A percentile compares a stretch with the other conserved stretches of the same genome.
phyloP scores from a whole-genome alignment of 176 grass and related monocot species.

The Triticum timopheevii region DNA sequence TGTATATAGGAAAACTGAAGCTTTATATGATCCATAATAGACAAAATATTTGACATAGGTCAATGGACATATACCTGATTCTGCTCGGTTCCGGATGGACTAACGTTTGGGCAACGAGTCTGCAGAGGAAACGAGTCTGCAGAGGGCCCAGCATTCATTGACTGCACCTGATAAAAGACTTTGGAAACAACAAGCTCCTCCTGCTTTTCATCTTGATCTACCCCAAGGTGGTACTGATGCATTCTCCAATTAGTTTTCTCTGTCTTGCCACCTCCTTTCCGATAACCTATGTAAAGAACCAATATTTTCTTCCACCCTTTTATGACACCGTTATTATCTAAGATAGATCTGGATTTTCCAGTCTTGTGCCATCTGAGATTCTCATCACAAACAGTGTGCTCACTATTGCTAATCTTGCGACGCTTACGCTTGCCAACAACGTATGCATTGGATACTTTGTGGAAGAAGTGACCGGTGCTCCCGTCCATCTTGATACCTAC shows the following conservation, averaged over 20 bases:
- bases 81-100: too few relatives aligned
- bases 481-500: slow-evolving; percentile 71
- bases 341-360: slow-evolving; percentile 47
- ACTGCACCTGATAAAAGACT: neutral
- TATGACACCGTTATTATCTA: slow-evolving; percentile 48
- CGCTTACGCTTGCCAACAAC: slow-evolving; percentile 57
- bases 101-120: neutral
- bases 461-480: slow-evolving; percentile 69
- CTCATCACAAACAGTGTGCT: neutral
- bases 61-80: too few relatives aligned
- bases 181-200: too few relatives aligned
- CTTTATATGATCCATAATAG: neutral
- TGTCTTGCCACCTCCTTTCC: slow-evolving; percentile 22
- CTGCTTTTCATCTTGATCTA: too few relatives aligned
- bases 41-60: neutral
- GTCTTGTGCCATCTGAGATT: slow-evolving; percentile 75
- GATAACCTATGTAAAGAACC: slow-evolving; percentile 58
- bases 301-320: slow-evolving; percentile 95
- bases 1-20: neutral
- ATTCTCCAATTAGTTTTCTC: neutral
- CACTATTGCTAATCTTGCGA: slow-evolving; percentile 39
- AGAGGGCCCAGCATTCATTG: neutral
- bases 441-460: slow-evolving; percentile 77
- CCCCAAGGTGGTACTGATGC: too few relatives aligned
- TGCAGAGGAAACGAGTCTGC: slow-evolving; percentile 23